A percentile compares a stretch with the other conserved stretches of the same genome.
Conservation (phyloP, 2,329 filamentous ascomycete genomes). For the Talaromyces albobiverticillius region DNA sequence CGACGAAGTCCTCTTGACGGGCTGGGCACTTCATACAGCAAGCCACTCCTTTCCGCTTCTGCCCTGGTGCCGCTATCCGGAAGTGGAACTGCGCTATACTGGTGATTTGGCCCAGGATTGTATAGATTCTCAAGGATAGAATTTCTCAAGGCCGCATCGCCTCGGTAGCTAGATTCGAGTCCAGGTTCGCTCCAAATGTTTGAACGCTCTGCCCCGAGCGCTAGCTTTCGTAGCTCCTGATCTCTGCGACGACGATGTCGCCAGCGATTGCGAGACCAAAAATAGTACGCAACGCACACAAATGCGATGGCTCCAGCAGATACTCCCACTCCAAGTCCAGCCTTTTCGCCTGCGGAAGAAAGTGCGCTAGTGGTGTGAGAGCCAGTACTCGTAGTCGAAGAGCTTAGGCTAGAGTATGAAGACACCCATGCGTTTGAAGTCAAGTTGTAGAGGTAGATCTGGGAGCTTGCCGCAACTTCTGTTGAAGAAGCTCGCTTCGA, state of each 20-base stretch:
- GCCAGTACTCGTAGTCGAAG: conserved; percentile 18
- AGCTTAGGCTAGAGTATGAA: conserved; percentile 52
- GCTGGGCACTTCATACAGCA: conserved; percentile 40
- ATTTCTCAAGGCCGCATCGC: conserved; percentile 10
- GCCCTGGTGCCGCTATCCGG: conserved; percentile 28
- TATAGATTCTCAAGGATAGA: conserved; percentile 12
- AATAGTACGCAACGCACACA: conserved; percentile 47
- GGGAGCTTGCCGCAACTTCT: conserved; percentile 36
- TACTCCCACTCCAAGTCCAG: conserved; percentile 64
- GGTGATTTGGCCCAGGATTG: conserved; percentile 9
- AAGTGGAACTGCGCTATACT: conserved; percentile 15
- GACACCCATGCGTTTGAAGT: conserved; percentile 59
- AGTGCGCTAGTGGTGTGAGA: conserved; percentile 20
- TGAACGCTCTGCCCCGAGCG: conserved; percentile 49
- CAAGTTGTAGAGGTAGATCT: conserved; percentile 59
- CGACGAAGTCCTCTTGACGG: conserved; percentile 39
- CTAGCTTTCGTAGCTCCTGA: conserved; percentile 53
- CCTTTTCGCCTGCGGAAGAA: conserved; percentile 39
- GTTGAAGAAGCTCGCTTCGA: conserved; percentile 35
- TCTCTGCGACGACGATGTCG: conserved; percentile 46
- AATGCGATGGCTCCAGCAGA: conserved; percentile 60
- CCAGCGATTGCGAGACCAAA: conserved; percentile 50
- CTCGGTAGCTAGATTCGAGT: conserved; percentile 35
- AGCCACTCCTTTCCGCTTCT: conserved; percentile 40
- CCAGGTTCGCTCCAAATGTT: conserved; percentile 42